phyloP scores from a whole-genome alignment of 2,329 filamentous ascomycete genomes.

The Fonsecaea pedrosoi region DNA sequence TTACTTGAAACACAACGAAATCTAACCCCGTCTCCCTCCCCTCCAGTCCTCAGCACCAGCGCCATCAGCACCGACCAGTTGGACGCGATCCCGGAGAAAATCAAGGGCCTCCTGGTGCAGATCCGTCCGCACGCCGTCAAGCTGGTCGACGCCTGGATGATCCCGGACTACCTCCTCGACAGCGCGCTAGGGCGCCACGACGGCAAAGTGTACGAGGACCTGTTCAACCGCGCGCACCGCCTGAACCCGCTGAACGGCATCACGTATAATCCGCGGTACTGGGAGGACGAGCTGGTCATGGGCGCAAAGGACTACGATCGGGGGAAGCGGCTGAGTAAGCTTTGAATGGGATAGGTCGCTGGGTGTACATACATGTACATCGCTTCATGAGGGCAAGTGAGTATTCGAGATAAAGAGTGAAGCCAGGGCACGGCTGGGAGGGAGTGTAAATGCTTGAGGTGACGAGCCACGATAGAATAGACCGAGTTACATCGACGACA shows the following conservation, averaged over 20 bases:
- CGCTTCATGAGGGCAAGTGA: no score
- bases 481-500: no score
- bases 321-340: conserved; percentile 4
- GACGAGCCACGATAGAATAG: no score
- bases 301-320: conserved; percentile 7
- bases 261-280: conserved; percentile 7
- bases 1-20: background rate
- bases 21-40: background rate
- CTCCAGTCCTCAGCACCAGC: conserved; percentile 65
- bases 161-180: conserved; percentile 78
- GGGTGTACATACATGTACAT: no score
- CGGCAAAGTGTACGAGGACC: conserved; percentile 77
- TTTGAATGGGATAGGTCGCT: background rate
- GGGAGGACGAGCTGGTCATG: conserved; percentile 9
- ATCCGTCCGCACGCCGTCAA: conserved; percentile 74
- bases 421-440: no score
- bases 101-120: conserved; percentile 68
- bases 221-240: conserved; percentile 68
- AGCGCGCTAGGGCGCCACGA: conserved; percentile 70
- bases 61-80: conserved; percentile 61
- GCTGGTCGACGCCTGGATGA: conserved; percentile 75
- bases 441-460: no score
- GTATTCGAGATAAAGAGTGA: no score
- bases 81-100: conserved; percentile 41
- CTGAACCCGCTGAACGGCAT: conserved; percentile 4